A percentile compares a stretch with the other conserved stretches of the same genome.
Evolutionary conservation across 345 rosid species (phyloP).

Genomic region (Hibiscus mutabilis): DNA sequence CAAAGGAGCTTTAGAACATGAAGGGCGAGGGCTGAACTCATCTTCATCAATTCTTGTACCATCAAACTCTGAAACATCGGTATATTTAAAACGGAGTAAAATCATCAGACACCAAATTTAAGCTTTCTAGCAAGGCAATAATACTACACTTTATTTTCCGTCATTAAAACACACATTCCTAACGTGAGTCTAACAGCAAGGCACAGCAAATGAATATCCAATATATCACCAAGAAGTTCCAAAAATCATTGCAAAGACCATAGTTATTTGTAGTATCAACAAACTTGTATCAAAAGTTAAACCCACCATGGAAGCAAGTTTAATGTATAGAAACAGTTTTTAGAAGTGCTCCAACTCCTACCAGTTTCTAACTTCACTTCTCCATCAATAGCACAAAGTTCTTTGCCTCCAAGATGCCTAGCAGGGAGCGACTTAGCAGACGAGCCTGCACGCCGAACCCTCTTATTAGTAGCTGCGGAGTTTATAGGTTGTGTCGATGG

Average conservation of each 20-base stretch:
- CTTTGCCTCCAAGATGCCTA: slow-evolving; percentile 10
- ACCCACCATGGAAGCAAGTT: neutral
- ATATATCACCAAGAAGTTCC: neutral
- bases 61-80: neutral
- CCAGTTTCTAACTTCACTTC: slow-evolving; percentile 24
- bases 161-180: neutral
- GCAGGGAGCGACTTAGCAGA: neutral
- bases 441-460: slow-evolving; percentile 5
- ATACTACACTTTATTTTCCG: neutral
- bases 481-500: slow-evolving; percentile 6
- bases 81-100: neutral
- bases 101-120: neutral
- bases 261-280: neutral
- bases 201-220: neutral
- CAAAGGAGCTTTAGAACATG: neutral
- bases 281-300: neutral
- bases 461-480: slow-evolving; percentile 10
- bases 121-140: neutral
- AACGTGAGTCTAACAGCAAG: neutral
- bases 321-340: neutral
- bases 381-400: slow-evolving; percentile 7
- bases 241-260: neutral
- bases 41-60: neutral
- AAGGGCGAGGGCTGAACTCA: neutral
- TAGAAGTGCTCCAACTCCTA: slow-evolving; percentile 6